Evolutionary conservation across 352 stramenopile genomes (phyloP).

Genomic region (Pythium phragmitis): DNA sequence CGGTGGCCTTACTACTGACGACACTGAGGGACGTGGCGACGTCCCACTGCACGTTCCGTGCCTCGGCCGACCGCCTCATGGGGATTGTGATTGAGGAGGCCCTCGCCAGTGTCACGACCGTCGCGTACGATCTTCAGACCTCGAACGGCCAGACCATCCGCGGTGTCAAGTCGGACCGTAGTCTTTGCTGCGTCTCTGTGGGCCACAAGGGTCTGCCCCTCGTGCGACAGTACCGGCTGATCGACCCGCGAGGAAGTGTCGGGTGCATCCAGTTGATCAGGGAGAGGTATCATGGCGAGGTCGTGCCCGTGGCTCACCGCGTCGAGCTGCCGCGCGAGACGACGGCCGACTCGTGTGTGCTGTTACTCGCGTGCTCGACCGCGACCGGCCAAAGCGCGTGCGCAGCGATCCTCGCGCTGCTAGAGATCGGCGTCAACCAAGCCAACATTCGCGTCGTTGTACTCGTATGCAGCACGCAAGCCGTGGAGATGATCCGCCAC

Average conservation of each 20-base stretch:
- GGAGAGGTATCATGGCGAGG: background rate
- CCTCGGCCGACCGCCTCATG: conserved; percentile 43
- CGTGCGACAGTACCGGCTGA: conserved; percentile 48
- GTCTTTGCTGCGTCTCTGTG: conserved; percentile 43
- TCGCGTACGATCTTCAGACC: conserved; percentile 36
- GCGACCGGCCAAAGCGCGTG: conserved; percentile 8
- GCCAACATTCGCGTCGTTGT: conserved; percentile 42
- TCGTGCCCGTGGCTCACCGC: background rate
- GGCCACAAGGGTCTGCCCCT: conserved; percentile 44
- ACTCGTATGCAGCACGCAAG: conserved; percentile 32
- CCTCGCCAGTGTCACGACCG: conserved; percentile 32
- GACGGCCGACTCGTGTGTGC: conserved; percentile 1
- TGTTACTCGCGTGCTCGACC: conserved; percentile 10
- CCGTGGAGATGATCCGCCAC: conserved; percentile 31
- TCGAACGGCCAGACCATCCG: conserved; percentile 33
- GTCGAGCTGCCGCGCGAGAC: conserved; percentile 27
- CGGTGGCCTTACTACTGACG: conserved; percentile 47
- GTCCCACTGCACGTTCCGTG: conserved; percentile 28
- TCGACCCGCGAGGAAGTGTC: conserved; percentile 38
- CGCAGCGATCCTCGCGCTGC: conserved; percentile 25
- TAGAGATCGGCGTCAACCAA: conserved; percentile 31
- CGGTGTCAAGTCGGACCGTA: conserved; percentile 26
- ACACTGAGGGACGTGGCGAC: conserved; percentile 41
- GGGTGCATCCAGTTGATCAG: conserved; percentile 19
- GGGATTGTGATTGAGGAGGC: conserved; percentile 66